phyloP scores from a whole-genome alignment of 345 rosid species.

The Hirschfeldia incana region DNA sequence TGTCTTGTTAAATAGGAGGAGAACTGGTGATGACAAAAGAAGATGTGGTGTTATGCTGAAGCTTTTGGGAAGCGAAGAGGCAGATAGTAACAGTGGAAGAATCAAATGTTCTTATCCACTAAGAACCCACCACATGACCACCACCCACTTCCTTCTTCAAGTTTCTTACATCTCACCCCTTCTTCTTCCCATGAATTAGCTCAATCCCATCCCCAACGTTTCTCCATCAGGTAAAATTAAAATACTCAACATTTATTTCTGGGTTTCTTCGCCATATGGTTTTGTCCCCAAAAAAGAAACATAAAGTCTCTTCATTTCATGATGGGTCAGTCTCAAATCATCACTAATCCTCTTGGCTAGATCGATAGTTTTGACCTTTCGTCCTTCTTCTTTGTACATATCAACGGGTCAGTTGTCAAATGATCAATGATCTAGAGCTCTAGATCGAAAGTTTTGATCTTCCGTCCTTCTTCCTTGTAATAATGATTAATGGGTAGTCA shows the following conservation, averaged over 20 bases:
- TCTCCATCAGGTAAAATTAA: conserved; percentile 70
- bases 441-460: conserved; percentile 17
- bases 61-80: conserved; percentile 44
- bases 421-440: conserved; percentile 5
- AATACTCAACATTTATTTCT: not conserved
- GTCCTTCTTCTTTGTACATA: conserved; percentile 14
- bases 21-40: conserved; percentile 8
- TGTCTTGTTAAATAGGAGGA: not conserved
- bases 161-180: conserved; percentile 31
- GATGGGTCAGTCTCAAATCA: conserved; percentile 28
- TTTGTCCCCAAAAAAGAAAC: not conserved
- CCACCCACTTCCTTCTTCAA: conserved; percentile 54
- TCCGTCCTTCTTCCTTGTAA: conserved; percentile 15
- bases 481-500: too few relatives aligned
- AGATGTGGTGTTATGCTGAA: conserved; percentile 62
- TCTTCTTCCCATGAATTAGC: conserved; percentile 30
- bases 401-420: conserved; percentile 11
- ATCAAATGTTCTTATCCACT: conserved; percentile 76
- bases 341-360: conserved; percentile 4
- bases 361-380: conserved; percentile 20
- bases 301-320: conserved; percentile 27
- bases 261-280: conserved; percentile 27
- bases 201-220: conserved; percentile 49
- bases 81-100: conserved; percentile 53
- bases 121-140: conserved; percentile 71